Conservation (phyloP, 768 basidiomycete species). For the Amanita thiersii region DNA sequence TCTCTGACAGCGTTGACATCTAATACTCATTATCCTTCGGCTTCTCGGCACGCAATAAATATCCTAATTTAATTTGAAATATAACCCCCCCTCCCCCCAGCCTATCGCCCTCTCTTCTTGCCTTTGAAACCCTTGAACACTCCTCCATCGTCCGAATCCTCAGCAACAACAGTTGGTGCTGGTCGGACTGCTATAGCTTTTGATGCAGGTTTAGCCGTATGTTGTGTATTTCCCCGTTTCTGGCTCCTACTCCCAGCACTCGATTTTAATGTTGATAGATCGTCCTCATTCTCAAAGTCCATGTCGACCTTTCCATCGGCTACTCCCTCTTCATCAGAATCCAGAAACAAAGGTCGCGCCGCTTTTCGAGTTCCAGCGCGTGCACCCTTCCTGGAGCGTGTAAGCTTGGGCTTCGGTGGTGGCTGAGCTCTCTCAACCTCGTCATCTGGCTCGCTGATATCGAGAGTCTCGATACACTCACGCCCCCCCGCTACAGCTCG, state of each 20-base stretch:
- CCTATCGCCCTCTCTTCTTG: slow-evolving; percentile 17
- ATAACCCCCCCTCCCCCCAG: background rate
- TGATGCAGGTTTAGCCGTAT: slow-evolving; percentile 16
- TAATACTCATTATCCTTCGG: too few relatives aligned
- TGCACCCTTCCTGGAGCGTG: slow-evolving; percentile 15
- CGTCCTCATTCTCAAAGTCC: slow-evolving; percentile 21
- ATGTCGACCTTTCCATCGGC: slow-evolving; percentile 14
- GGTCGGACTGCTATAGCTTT: slow-evolving; percentile 21
- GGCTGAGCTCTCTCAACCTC: slow-evolving; percentile 13
- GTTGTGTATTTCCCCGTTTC: slow-evolving; percentile 11
- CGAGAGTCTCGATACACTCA: slow-evolving; percentile 15
- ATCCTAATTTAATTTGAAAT: too few relatives aligned
- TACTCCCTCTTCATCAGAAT: slow-evolving; percentile 36
- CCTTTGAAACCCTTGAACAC: slow-evolving; percentile 59
- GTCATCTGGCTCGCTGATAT: slow-evolving; percentile 34
- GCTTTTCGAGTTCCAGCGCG: background rate
- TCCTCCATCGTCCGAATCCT: slow-evolving; percentile 65
- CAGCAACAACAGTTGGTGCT: slow-evolving; percentile 38
- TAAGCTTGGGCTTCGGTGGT: background rate
- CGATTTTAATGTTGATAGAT: slow-evolving; percentile 16
- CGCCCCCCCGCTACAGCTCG: slow-evolving; percentile 14
- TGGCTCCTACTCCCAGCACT: slow-evolving; percentile 16
- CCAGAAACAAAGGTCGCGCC: slow-evolving; percentile 37
- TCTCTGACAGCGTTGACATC: too few relatives aligned
- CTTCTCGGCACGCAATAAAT: too few relatives aligned